A percentile compares a stretch with the other conserved stretches of the same genome.
Evolutionary conservation across 2,329 filamentous ascomycete species (phyloP).

Genomic region (Teratosphaeria gauchensis): DNA sequence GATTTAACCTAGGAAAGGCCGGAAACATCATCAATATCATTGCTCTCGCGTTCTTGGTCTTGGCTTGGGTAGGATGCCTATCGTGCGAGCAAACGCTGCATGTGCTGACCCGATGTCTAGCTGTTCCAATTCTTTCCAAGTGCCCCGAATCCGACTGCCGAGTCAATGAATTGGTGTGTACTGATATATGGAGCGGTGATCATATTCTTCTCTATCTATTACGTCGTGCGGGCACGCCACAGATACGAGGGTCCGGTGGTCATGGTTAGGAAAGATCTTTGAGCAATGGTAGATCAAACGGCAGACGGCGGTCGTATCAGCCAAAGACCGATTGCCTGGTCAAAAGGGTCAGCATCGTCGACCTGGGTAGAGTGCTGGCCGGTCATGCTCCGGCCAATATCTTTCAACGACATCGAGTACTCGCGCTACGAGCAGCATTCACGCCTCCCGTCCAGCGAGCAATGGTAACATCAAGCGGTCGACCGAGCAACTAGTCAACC

Average conservation of each 20-base stretch:
- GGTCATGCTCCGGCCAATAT: too few species aligned
- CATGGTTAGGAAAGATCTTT: conserved; percentile 2
- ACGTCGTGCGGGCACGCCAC: conserved; percentile 23
- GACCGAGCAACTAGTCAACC: neutral
- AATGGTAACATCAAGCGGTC: too few species aligned
- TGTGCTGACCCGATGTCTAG: neutral
- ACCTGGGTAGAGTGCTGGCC: too few species aligned
- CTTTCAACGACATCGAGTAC: too few species aligned
- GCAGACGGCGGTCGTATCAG: neutral
- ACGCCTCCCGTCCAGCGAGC: too few species aligned
- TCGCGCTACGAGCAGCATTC: too few species aligned
- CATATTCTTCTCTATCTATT: conserved; percentile 34
- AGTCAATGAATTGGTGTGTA: conserved; percentile 43
- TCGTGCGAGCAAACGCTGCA: neutral
- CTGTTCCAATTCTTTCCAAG: conserved; percentile 42
- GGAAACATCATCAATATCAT: conserved; percentile 31
- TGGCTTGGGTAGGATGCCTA: conserved; percentile 27
- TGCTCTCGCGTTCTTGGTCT: conserved; percentile 31
- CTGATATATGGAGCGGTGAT: conserved; percentile 33
- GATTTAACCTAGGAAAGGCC: conserved; percentile 30
- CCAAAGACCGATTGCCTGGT: neutral
- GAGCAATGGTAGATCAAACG: neutral
- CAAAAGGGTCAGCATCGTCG: too few species aligned
- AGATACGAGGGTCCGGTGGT: conserved; percentile 15
- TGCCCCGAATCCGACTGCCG: conserved; percentile 23